Percentiles rank a stretch among this genome's conserved stretches.
These are phyloP conservation scores for Alternaria rosae DNA, from an alignment of 2,329 filamentous ascomycete species.

Conservation along the genomic window DNA sequence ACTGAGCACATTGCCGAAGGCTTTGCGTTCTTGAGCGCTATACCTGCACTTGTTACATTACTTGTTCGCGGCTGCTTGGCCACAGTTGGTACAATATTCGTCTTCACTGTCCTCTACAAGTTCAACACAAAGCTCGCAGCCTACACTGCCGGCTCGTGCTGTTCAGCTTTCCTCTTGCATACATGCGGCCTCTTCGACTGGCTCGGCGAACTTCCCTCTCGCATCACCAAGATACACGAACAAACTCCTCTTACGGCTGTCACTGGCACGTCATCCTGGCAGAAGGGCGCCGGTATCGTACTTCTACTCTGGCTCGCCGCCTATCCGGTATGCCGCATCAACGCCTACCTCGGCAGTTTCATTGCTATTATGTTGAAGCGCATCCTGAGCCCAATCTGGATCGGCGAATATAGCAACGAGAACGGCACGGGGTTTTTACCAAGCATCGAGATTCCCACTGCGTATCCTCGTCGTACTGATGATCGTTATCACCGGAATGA, in stretches of 20 bases:
- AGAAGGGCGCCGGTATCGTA: conserved; percentile 21
- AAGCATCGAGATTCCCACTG: conserved; percentile 27
- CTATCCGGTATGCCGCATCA: conserved; percentile 27
- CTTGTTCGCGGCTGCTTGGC: conserved; percentile 17
- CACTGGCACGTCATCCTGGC: conserved; percentile 15
- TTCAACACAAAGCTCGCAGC: conserved; percentile 24
- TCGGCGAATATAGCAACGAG: conserved; percentile 26
- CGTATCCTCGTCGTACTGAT: neutral
- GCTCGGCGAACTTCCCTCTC: conserved; percentile 7
- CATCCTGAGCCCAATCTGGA: conserved; percentile 17
- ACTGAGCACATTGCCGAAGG: conserved; percentile 31
- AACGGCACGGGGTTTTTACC: conserved; percentile 17
- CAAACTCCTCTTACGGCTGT: neutral
- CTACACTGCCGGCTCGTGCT: conserved; percentile 24
- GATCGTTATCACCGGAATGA: neutral
- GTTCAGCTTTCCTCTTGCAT: conserved; percentile 27
- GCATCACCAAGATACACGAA: neutral
- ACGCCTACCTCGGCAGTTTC: conserved; percentile 16
- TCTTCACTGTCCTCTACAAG: conserved; percentile 24
- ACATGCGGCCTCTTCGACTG: conserved; percentile 22
- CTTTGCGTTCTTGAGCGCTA: conserved; percentile 31
- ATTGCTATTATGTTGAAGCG: conserved; percentile 3
- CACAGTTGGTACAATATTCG: conserved; percentile 12
- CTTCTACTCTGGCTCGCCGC: conserved; percentile 27
- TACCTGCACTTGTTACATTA: conserved; percentile 17